These are phyloP conservation scores for Cyberlindnera maritima DNA, from an alignment of 805 yeast genomes.

Conservation along the genomic window DNA sequence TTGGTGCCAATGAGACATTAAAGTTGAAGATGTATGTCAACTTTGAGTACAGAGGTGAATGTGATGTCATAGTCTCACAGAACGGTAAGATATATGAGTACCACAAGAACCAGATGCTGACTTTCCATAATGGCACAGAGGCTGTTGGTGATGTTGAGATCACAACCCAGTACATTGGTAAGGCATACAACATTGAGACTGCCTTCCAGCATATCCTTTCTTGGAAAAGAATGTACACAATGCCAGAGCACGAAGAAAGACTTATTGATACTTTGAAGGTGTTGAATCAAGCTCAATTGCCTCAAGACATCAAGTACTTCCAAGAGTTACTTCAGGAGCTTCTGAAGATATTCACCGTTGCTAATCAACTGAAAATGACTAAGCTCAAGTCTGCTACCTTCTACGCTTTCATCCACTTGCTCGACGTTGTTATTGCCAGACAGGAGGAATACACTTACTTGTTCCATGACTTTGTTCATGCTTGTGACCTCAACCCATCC, in stretches of 20 bases:
- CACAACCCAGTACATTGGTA: conserved; percentile 67
- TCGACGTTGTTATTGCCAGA: conserved; percentile 63
- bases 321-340: conserved; percentile 48
- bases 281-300: conserved; percentile 52
- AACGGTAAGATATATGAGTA: conserved; percentile 47
- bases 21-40: conserved; percentile 57
- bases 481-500: conserved; percentile 21
- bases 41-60: conserved; percentile 60
- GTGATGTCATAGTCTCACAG: conserved; percentile 47
- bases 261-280: conserved; percentile 46
- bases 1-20: conserved; percentile 50
- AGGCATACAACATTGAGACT: conserved; percentile 54
- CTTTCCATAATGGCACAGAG: conserved; percentile 41
- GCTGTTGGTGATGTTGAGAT: conserved; percentile 43
- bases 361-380: conserved; percentile 17
- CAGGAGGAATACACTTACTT: conserved; percentile 60
- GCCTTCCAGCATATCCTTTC: conserved; percentile 52
- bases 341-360: conserved; percentile 34
- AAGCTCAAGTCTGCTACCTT: conserved; percentile 40
- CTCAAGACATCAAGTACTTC: conserved; percentile 57
- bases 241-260: conserved; percentile 41
- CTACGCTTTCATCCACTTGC: conserved; percentile 55
- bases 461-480: conserved; percentile 47
- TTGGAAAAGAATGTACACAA: conserved; percentile 41
- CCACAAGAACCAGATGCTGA: conserved; percentile 45